phyloP scores from a whole-genome alignment of 2,329 filamentous ascomycete genomes.

The Penicillium sp. region DNA sequence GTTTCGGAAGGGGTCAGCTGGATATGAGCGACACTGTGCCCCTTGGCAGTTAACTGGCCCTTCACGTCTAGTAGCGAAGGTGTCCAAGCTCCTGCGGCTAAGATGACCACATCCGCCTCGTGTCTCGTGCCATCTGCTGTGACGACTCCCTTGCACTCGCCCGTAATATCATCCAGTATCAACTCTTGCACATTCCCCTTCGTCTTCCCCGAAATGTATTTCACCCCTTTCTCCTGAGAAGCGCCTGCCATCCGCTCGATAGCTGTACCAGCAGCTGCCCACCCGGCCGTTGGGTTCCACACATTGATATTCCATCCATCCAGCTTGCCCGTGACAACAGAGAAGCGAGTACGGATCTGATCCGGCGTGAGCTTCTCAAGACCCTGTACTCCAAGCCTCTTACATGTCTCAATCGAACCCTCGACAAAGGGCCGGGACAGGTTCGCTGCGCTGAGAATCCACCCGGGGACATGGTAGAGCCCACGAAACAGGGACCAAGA shows the following conservation, averaged over 20 bases:
- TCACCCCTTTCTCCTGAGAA: slow-evolving; percentile 20
- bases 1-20: slow-evolving; percentile 17
- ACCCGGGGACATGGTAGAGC: slow-evolving; percentile 21
- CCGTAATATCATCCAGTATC: slow-evolving; percentile 7
- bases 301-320: slow-evolving; percentile 23
- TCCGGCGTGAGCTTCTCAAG: slow-evolving; percentile 15
- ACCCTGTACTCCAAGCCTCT: slow-evolving; percentile 16
- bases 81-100: slow-evolving; percentile 21
- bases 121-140: slow-evolving; percentile 15
- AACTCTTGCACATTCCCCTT: slow-evolving; percentile 14
- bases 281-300: slow-evolving; percentile 23
- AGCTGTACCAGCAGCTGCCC: slow-evolving; percentile 19
- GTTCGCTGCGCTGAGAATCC: slow-evolving; percentile 20
- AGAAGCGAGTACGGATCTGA: slow-evolving; percentile 10
- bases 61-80: slow-evolving; percentile 17
- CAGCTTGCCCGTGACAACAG: slow-evolving; percentile 16
- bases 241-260: slow-evolving; percentile 17
- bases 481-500: slow-evolving; percentile 14
- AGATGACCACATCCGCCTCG: slow-evolving; percentile 18
- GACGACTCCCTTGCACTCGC: slow-evolving; percentile 12
- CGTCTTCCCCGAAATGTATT: slow-evolving; percentile 17
- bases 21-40: slow-evolving; percentile 20
- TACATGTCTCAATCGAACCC: slow-evolving; percentile 18
- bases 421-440: slow-evolving; percentile 19
- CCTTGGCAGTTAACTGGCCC: slow-evolving; percentile 20